A percentile compares a stretch with the other conserved stretches of the same genome.
Evolutionary conservation across 306 rosid species (phyloP).

Genomic region (Cucurbita ficifolia): DNA sequence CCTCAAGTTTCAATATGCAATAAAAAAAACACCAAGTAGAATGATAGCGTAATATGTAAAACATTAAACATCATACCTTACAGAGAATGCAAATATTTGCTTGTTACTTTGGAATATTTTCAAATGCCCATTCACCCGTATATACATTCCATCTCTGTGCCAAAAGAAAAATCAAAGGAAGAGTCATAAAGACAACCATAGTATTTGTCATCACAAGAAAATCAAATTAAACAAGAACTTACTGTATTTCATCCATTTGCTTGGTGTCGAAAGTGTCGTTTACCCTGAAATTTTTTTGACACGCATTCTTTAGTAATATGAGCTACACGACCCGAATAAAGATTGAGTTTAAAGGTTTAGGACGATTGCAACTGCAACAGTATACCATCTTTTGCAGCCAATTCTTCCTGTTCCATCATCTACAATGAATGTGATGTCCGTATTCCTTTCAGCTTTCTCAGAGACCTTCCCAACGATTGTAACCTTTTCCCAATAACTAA

Average conservation of each 20-base stretch:
- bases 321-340: background rate
- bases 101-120: slow-evolving; percentile 63
- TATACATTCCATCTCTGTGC: slow-evolving; percentile 37
- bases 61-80: slow-evolving; percentile 28
- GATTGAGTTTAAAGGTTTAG: background rate
- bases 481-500: slow-evolving; percentile 17
- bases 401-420: slow-evolving; percentile 92
- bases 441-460: slow-evolving; percentile 61
- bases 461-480: slow-evolving; percentile 49
- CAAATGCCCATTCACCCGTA: slow-evolving; percentile 70
- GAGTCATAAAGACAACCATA: background rate
- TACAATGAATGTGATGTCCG: slow-evolving; percentile 43
- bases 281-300: slow-evolving; percentile 25
- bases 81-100: slow-evolving; percentile 65
- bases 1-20: background rate
- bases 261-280: slow-evolving; percentile 53
- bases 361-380: background rate
- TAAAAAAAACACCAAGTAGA: background rate
- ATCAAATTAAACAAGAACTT: slow-evolving; percentile 14
- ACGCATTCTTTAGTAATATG: background rate
- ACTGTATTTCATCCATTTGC: slow-evolving; percentile 74
- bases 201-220: background rate
- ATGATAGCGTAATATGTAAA: background rate
- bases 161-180: slow-evolving; percentile 2
- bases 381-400: slow-evolving; percentile 78